Evolutionary conservation across 2,329 filamentous ascomycete species (phyloP), one percentile per base, ranked within the genome.

Genomic region (Fusarium chaquense): DNA sequence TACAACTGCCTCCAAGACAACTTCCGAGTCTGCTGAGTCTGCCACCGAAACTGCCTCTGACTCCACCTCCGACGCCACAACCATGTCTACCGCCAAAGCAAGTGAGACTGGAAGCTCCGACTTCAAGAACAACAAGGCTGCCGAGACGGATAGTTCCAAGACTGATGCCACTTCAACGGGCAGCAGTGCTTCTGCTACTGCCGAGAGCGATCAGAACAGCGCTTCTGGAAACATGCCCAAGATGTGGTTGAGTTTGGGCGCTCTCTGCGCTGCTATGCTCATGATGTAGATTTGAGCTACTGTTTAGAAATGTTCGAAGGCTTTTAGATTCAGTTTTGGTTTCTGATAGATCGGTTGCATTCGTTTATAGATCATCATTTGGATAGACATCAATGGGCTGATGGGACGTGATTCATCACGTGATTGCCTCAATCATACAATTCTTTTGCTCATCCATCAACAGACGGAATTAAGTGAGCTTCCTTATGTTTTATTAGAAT

Each of bases 41-140:
- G 32, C 65, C 0, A 36, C 49, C 18, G 47, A 56, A 36, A 28
- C 65, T 12, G 10, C 18, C 13, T 45, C 43, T 24, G 36, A 38
- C 43, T 12, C 61, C 16, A 38, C 46, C 6, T 64, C 65, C 11
- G 52, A 49, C 1, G 5, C 61, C 10, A 45, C 67, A 9, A 50
- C 66, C 10, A 65, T 53, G 6, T 49, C 62, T 18, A 62, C 66
- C 0, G 40, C 45, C 5, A 30, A 36, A 2, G 28, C 65, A 2
- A 53, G 54, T 13, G 22, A 60, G 22, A 66, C 65, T 2, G 49
- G 26, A 0, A 68, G 52, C 1, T 1, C 52, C 5, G 16, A 62
- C 3, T 70, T 69, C 40, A 43, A 69, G 41, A 63, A 67, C 52
- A 70, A 63, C 49, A 41, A 59, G 6, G 62, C 49, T 9, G 62